Conservation (phyloP, 768 basidiomycete genomes). For the Boletus rufocinnamomeus region DNA sequence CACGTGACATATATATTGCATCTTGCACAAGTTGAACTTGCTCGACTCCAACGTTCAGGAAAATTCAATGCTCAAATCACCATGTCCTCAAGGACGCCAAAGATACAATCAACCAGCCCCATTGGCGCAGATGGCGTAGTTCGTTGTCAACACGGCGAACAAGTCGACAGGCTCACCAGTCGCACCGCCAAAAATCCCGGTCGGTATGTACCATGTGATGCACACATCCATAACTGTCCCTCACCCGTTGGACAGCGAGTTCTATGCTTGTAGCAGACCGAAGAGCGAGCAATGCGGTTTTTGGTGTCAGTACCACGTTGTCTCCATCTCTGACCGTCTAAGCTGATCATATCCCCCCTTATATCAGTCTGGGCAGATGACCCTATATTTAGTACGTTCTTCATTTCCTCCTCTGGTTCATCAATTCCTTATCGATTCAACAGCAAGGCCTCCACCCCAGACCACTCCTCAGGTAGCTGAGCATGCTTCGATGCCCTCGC, state of each 20-base stretch:
- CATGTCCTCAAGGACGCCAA: slow-evolving; percentile 9
- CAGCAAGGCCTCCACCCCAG: background rate
- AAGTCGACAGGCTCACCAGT: slow-evolving; percentile 31
- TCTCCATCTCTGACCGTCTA: background rate
- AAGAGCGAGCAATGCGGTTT: slow-evolving; percentile 26
- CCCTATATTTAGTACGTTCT: slow-evolving; percentile 15
- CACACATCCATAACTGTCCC: background rate
- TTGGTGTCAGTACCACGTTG: slow-evolving; percentile 35
- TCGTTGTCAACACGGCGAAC: slow-evolving; percentile 38
- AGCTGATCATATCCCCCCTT: slow-evolving; percentile 1
- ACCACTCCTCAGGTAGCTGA: background rate
- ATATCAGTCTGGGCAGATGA: slow-evolving; percentile 38
- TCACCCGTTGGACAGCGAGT: slow-evolving; percentile 26
- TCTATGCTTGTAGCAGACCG: slow-evolving; percentile 40
- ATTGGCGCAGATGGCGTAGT: slow-evolving; percentile 34
- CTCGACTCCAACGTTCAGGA: too few relatives aligned
- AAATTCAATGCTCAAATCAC: background rate
- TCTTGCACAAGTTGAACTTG: background rate
- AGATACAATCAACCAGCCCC: slow-evolving; percentile 22
- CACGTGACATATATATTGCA: slow-evolving; percentile 23
- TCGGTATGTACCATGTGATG: slow-evolving; percentile 35
- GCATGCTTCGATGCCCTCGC: background rate
- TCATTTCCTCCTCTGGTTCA: background rate
- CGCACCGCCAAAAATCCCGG: slow-evolving; percentile 32
- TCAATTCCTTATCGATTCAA: background rate